Evolutionary conservation across 2,329 filamentous ascomycete species (phyloP), one percentile per base, ranked within the genome.

Genomic region (Penicillium paneum): DNA sequence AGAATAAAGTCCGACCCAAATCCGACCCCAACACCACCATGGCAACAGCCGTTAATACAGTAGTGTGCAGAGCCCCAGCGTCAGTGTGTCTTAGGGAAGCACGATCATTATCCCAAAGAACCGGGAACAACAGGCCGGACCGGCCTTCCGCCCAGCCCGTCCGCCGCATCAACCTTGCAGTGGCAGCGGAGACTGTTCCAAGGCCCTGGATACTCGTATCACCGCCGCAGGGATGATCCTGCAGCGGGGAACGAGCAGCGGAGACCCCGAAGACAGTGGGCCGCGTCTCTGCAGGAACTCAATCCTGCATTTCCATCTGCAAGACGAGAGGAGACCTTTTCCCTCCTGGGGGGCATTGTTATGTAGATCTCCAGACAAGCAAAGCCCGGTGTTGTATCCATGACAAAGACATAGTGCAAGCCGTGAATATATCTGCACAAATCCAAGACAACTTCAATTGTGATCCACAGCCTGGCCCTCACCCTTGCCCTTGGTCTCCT

Each of bases 371-470:
- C 8, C 34, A 12, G 21, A 10, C 19, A 26, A 39, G 31, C 11
- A 44, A 39, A 17, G 38, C 21, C 5, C 3, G 8, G 38, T 29
- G 19, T 50, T 12, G 39, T 31, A 38, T 44, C 39, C n/a, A 50
- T 26, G 38, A 49, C 31, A 38, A 39, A 43, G 2, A 31, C 24
- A 44, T 15, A 29, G 24, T 11, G 17, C 26, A 43, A 43, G 39
- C 24, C n/a, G 38, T 21, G 26, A 13, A 6, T 13, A 43, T 32
- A 13, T 38, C 40, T 29, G 36, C 29, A 19, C 17, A 47, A 40
- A 26, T 44, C 41, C 28, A 40, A 45, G 45, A 47, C 42, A 58
- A 39, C 55, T 57, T 67, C 63, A 67, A 40, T 58, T 66, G 53
- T 60, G 65, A 45, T 63, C 60, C 45, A 54, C 46, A 32, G 26